Conservation (phyloP, 768 basidiomycete genomes). For the Boletus barrowsii region DNA sequence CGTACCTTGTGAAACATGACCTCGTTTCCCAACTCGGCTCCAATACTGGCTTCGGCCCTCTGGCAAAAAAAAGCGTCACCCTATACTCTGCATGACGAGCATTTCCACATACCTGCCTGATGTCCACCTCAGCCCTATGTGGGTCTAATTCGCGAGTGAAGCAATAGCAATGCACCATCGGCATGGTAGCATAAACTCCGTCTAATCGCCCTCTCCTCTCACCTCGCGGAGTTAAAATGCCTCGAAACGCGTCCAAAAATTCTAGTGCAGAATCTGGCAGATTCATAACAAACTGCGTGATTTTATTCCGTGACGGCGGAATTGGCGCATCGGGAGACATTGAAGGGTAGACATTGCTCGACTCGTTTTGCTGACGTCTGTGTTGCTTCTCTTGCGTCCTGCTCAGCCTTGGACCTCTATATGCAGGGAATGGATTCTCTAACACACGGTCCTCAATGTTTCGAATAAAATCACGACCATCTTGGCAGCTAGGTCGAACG, state of each 20-base stretch:
- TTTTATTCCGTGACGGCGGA: constrained; percentile 45
- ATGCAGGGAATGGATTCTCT: constrained; percentile 65
- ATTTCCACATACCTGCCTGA: constrained; percentile 61
- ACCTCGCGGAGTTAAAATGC: constrained; percentile 50
- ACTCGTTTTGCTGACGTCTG: constrained; percentile 34
- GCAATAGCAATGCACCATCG: constrained; percentile 94
- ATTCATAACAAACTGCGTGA: constrained; percentile 97
- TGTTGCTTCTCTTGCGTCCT: constrained; percentile 43
- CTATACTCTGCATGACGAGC: not conserved
- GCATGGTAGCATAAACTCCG: constrained; percentile 54
- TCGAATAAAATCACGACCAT: constrained; percentile 85
- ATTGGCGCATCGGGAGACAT: constrained; percentile 6
- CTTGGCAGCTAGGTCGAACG: constrained; percentile 73
- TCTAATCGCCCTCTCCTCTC: constrained; percentile 42
- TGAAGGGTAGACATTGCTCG: not conserved
- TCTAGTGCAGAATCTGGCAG: constrained; percentile 87
- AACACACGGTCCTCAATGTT: constrained; percentile 49
- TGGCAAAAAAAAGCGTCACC: constrained; percentile 33
- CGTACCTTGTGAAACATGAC: constrained; percentile 73
- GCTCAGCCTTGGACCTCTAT: constrained; percentile 40
- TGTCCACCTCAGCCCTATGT: constrained; percentile 69
- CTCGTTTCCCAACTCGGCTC: constrained; percentile 47
- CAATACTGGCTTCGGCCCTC: constrained; percentile 71
- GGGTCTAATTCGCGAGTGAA: constrained; percentile 84
- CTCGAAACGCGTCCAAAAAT: constrained; percentile 87